phyloP scores from a whole-genome alignment of 306 rosid species.

The Dalbergia oliveri region DNA sequence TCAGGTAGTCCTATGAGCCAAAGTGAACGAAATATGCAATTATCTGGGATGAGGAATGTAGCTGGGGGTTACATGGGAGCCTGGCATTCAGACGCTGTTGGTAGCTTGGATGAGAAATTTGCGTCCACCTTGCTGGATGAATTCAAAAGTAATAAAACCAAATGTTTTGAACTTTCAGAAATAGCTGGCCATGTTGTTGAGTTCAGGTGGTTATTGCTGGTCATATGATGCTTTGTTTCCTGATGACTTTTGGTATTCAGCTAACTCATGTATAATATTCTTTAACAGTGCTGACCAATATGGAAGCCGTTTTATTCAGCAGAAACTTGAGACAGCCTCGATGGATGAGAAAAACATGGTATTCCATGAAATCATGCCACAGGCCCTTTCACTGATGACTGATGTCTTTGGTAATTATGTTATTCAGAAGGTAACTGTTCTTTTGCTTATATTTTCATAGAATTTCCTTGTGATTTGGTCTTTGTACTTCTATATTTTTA shows the following conservation, averaged over 20 bases:
- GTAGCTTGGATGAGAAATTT: conserved; percentile 73
- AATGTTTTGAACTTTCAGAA: conserved; percentile 90
- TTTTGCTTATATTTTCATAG: not conserved
- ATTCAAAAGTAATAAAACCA: conserved; percentile 88
- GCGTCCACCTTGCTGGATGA: conserved; percentile 84
- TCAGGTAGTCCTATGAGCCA: conserved; percentile 91
- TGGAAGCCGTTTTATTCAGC: conserved; percentile 97
- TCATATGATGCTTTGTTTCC: conserved; percentile 35
- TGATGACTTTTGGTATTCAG: conserved; percentile 18
- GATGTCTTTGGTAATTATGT: conserved; percentile 98
- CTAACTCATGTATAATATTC: conserved; percentile 22
- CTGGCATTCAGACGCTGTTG: conserved; percentile 76
- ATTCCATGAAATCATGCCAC: conserved; percentile 94
- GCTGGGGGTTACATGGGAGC: conserved; percentile 71
- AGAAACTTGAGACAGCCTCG: conserved; percentile 93
- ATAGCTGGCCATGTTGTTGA: conserved; percentile 73
- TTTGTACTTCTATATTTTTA: conserved; percentile 12
- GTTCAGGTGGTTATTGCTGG: conserved; percentile 69
- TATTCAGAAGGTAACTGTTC: conserved; percentile 81
- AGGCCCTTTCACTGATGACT: conserved; percentile 89
- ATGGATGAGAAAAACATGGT: conserved; percentile 88
- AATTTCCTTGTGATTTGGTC: not conserved
- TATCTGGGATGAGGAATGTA: conserved; percentile 75
- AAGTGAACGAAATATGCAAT: conserved; percentile 65
- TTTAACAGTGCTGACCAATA: conserved; percentile 86